These are phyloP conservation scores for Gastrolobium villosum DNA, from an alignment of 306 rosid species.

Conservation along the genomic window DNA sequence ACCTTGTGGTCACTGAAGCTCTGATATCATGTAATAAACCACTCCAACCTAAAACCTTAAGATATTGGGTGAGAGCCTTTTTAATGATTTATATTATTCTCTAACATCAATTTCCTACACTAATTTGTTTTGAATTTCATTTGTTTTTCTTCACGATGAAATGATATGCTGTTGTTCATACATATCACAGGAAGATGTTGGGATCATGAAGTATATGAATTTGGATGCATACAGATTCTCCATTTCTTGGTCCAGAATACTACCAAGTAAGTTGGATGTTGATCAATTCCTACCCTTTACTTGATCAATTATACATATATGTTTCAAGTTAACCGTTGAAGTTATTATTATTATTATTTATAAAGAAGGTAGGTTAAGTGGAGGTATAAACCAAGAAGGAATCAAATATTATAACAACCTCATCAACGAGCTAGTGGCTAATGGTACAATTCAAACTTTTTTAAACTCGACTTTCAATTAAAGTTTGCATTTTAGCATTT, in stretches of 20 bases:
- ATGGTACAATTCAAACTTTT: conserved; percentile 41
- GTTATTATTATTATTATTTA: neutral
- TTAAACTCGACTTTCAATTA: neutral
- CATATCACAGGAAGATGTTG: conserved; percentile 59
- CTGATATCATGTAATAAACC: too few species aligned
- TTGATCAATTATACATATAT: too few species aligned
- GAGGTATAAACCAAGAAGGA: conserved; percentile 61
- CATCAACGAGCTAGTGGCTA: conserved; percentile 55
- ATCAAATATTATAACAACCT: conserved; percentile 13
- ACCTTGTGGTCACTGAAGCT: too few species aligned
- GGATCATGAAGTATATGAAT: conserved; percentile 58
- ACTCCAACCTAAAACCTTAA: too few species aligned
- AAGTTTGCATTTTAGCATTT: conserved; percentile 7
- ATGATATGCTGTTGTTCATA: too few species aligned
- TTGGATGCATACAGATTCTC: conserved; percentile 69
- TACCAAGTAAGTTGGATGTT: conserved; percentile 57
- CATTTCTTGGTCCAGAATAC: conserved; percentile 69
- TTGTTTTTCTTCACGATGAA: neutral
- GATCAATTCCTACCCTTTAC: too few species aligned
- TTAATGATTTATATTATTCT: too few species aligned
- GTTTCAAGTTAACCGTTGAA: neutral
- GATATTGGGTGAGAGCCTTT: too few species aligned
- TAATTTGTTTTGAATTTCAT: neutral
- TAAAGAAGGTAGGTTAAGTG: conserved; percentile 55
- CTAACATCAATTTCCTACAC: neutral